These are phyloP conservation scores for Cladophialophora chaetospira DNA, from an alignment of 2,329 filamentous ascomycete genomes.

Conservation along the genomic window DNA sequence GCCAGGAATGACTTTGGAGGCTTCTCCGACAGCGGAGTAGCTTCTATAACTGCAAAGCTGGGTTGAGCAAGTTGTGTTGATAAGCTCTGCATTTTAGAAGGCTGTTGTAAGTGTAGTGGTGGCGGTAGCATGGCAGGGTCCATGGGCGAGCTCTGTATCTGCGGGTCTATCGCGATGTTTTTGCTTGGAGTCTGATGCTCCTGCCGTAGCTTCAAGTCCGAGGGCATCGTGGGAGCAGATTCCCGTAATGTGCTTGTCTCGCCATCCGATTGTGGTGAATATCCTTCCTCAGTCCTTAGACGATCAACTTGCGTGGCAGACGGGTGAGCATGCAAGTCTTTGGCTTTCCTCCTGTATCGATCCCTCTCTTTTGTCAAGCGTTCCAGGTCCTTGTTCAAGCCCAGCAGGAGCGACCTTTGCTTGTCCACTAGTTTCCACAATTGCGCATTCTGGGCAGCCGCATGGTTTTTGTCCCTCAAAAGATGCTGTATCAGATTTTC, in stretches of 20 bases:
- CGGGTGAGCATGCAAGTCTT: constrained; percentile 64
- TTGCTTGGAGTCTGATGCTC: constrained; percentile 16
- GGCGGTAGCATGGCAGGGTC: constrained; percentile 29
- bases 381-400: constrained; percentile 92
- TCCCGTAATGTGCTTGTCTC: constrained; percentile 23
- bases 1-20: constrained; percentile 59
- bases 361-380: constrained; percentile 91
- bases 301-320: constrained; percentile 35
- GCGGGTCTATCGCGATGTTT: neutral
- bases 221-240: neutral
- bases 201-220: constrained; percentile 4
- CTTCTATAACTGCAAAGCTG: constrained; percentile 31
- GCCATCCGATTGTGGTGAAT: constrained; percentile 30
- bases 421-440: constrained; percentile 96
- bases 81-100: constrained; percentile 20
- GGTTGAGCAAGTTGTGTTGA: constrained; percentile 26
- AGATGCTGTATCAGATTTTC: constrained; percentile 88
- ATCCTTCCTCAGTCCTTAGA: constrained; percentile 34
- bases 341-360: constrained; percentile 85
- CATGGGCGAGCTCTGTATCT: constrained; percentile 21
- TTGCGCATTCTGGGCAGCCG: constrained; percentile 85
- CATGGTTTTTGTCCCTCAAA: constrained; percentile 86
- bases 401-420: constrained; percentile 88
- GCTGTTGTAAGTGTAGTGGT: constrained; percentile 24
- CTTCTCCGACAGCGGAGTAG: constrained; percentile 47